phyloP scores from a whole-genome alignment of 306 rosid species.

The Casuarina glauca region DNA sequence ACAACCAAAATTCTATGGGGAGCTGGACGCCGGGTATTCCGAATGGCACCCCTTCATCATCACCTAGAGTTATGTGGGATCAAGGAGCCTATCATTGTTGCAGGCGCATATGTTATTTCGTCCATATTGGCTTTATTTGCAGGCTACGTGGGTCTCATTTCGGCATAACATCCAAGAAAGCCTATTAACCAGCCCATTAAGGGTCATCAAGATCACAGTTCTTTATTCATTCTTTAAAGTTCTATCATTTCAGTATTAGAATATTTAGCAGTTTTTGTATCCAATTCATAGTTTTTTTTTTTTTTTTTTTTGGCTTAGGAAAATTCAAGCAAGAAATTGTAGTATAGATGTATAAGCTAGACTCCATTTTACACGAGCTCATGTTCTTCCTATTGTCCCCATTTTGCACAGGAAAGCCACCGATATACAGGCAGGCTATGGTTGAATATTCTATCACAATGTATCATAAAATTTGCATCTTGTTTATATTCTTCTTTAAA shows the following conservation, averaged over 20 bases:
- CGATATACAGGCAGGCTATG: too few species aligned
- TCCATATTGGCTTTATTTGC: conserved; percentile 72
- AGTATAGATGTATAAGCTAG: too few species aligned
- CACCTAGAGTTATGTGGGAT: conserved; percentile 65
- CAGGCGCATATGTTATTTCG: conserved; percentile 71
- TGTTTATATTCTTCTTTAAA: too few species aligned
- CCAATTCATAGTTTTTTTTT: not conserved
- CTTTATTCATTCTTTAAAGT: not conserved
- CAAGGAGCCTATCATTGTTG: conserved; percentile 74
- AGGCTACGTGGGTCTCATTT: conserved; percentile 78
- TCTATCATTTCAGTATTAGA: not conserved
- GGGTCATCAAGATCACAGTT: not conserved
- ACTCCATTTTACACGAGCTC: too few species aligned
- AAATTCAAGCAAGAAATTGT: too few species aligned
- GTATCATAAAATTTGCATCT: too few species aligned
- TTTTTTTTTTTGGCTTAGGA: too few species aligned
- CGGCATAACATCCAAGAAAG: conserved; percentile 47
- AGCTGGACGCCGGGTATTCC: conserved; percentile 50
- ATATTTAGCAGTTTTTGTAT: not conserved
- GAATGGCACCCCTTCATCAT: conserved; percentile 73
- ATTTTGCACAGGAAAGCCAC: too few species aligned
- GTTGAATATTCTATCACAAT: too few species aligned
- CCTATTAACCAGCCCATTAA: conserved; percentile 2
- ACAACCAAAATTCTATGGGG: conserved; percentile 46
- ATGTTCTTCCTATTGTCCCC: too few species aligned